Evolutionary conservation across 2,329 filamentous ascomycete genomes (phyloP).

Genomic region (Pleomassaria siparia): DNA sequence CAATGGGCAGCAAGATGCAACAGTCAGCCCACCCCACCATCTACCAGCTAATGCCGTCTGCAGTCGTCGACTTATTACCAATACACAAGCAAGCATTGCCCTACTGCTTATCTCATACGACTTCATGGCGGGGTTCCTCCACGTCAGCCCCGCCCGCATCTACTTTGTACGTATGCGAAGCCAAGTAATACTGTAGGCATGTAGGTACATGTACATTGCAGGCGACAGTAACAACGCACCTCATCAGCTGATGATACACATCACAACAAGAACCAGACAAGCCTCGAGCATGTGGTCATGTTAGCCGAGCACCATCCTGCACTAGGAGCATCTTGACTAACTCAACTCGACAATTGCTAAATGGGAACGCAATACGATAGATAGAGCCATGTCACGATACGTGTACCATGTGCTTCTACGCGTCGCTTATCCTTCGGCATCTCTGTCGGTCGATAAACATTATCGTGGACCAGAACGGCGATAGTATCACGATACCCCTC

Average conservation of each 20-base stretch:
- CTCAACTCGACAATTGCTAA: constrained; percentile 17
- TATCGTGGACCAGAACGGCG: constrained; percentile 2
- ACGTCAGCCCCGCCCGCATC: constrained; percentile 5
- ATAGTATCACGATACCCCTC: background rate
- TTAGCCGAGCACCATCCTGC: constrained; percentile 10
- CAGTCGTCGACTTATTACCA: constrained; percentile 13
- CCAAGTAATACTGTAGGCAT: too few relatives aligned
- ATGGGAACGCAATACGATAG: background rate
- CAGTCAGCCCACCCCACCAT: constrained; percentile 2
- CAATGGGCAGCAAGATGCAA: background rate
- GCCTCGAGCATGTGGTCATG: background rate
- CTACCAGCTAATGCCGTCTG: constrained; percentile 1
- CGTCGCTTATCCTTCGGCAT: constrained; percentile 3
- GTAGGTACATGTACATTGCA: constrained; percentile 10
- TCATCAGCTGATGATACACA: constrained; percentile 23
- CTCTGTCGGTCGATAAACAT: background rate
- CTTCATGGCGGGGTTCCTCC: constrained; percentile 2
- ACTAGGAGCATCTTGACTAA: constrained; percentile 8
- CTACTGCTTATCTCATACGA: constrained; percentile 8
- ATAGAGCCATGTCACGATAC: constrained; percentile 2
- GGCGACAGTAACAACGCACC: constrained; percentile 10
- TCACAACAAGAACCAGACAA: background rate
- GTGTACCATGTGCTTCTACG: background rate
- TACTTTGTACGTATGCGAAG: constrained; percentile 8
- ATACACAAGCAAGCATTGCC: constrained; percentile 17